Conservation (phyloP, 495 filamentous ascomycete species). For the Penicillium diatomitis region DNA sequence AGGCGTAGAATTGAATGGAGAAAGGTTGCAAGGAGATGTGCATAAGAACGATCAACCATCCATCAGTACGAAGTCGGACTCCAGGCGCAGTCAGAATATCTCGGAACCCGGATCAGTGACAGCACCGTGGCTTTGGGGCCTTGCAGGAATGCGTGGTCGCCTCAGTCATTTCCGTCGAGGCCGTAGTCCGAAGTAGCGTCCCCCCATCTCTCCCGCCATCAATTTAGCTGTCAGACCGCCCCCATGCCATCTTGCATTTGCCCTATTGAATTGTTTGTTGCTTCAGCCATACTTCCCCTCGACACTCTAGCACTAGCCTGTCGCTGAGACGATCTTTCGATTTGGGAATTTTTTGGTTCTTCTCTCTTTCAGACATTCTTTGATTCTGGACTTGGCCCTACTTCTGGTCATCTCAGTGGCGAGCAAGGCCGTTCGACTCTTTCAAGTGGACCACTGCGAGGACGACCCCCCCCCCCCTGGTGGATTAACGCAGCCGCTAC, state of each 20-base stretch:
- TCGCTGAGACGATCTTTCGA: not conserved
- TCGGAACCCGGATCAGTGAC: not conserved
- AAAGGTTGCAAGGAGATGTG: too few species aligned
- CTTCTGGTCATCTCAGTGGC: too few species aligned
- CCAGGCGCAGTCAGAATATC: not conserved
- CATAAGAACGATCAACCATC: too few species aligned
- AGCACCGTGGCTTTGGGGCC: not conserved
- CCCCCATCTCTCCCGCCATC: not conserved
- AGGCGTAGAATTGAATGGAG: too few species aligned
- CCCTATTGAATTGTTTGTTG: not conserved
- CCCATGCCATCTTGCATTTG: not conserved
- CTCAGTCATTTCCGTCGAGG: not conserved
- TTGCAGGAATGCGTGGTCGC: slow-evolving; percentile 6
- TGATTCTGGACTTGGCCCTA: not conserved
- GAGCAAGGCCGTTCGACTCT: too few species aligned
- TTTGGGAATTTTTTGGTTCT: not conserved
- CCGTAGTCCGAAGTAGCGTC: not conserved
- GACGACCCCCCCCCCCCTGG: not conserved
- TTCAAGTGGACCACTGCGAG: too few species aligned
- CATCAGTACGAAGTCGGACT: too few species aligned
- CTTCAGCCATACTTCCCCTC: not conserved
- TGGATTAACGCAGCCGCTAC: slow-evolving; percentile 8
- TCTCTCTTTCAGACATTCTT: not conserved
- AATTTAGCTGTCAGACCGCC: too few species aligned
- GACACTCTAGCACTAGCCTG: not conserved